Evolutionary conservation across 305 asterid species (phyloP).

Genomic region (Salvia sclarea): DNA sequence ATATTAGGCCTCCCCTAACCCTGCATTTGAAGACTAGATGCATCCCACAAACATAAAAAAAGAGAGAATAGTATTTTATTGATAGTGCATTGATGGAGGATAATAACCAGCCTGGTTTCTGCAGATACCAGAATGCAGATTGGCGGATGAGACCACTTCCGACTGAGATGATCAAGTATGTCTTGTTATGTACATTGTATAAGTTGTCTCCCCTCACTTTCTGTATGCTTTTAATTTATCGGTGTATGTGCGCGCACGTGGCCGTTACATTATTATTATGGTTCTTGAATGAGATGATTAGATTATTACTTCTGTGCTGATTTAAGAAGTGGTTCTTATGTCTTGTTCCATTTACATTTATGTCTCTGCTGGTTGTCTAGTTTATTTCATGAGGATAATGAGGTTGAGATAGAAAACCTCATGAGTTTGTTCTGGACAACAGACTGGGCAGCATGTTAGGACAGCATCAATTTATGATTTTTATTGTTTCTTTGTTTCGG

Average conservation of each 20-base stretch:
- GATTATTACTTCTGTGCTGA: slow-evolving; percentile 1
- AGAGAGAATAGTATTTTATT: slow-evolving; percentile 6
- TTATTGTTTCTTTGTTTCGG: neutral
- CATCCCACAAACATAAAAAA: neutral
- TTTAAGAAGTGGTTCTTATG: slow-evolving; percentile 7
- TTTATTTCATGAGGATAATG: neutral
- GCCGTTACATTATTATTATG: neutral
- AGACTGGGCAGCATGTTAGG: neutral
- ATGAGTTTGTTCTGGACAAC: neutral
- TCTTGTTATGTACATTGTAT: neutral
- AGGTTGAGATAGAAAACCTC: neutral
- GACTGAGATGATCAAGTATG: slow-evolving; percentile 75
- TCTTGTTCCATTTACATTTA: neutral
- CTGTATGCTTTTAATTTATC: neutral
- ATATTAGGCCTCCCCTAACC: slow-evolving; percentile 16
- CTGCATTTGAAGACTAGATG: slow-evolving; percentile 18
- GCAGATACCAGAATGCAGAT: slow-evolving; percentile 97
- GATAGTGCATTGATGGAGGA: slow-evolving; percentile 5
- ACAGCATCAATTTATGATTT: neutral
- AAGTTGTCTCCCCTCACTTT: neutral
- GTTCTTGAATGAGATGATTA: neutral
- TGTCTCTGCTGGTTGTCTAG: neutral
- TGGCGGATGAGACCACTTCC: slow-evolving; percentile 99
- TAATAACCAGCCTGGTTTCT: slow-evolving; percentile 35
- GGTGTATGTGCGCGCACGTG: neutral